Conservation (phyloP, 805 yeast genomes). For the Nadsonia fulvescens region DNA sequence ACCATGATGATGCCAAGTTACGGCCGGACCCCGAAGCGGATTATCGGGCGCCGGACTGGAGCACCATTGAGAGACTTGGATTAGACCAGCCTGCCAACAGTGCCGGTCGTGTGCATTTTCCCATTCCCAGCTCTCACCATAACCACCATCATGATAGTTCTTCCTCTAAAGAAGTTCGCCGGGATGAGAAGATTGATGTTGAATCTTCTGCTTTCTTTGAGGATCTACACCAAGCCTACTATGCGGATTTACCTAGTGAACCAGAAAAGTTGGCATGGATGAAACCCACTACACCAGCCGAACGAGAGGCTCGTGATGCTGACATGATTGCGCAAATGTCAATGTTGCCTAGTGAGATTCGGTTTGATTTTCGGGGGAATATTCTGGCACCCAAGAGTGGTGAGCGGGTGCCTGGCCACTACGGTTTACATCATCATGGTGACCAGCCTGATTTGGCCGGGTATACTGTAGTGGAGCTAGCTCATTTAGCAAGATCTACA, state of each 20-base stretch:
- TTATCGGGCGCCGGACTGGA: no score
- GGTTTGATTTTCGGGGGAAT: conserved; percentile 82
- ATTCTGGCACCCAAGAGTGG: conserved; percentile 42
- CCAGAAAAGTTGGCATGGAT: conserved; percentile 80
- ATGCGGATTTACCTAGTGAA: conserved; percentile 78
- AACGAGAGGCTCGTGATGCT: conserved; percentile 13
- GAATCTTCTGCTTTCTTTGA: conserved; percentile 45
- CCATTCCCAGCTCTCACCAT: no score
- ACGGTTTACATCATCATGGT: conserved; percentile 84
- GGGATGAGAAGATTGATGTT: no score
- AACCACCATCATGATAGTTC: no score
- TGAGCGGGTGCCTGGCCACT: conserved; percentile 28
- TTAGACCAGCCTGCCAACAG: no score
- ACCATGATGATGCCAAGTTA: no score
- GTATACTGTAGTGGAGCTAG: conserved; percentile 69
- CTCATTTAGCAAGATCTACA: conserved; percentile 60
- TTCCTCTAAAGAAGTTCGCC: no score
- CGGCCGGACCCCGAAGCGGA: no score
- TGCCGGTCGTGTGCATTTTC: no score
- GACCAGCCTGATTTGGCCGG: conserved; percentile 84
- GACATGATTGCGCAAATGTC: conserved; percentile 3
- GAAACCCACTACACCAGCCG: conserved; percentile 35
- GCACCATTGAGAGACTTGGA: no score
- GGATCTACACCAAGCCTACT: conserved; percentile 49
- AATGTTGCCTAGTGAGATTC: conserved; percentile 26